phyloP scores from a whole-genome alignment of 192 early-diverging fungal species.

The Polychytrium aggregatum region DNA sequence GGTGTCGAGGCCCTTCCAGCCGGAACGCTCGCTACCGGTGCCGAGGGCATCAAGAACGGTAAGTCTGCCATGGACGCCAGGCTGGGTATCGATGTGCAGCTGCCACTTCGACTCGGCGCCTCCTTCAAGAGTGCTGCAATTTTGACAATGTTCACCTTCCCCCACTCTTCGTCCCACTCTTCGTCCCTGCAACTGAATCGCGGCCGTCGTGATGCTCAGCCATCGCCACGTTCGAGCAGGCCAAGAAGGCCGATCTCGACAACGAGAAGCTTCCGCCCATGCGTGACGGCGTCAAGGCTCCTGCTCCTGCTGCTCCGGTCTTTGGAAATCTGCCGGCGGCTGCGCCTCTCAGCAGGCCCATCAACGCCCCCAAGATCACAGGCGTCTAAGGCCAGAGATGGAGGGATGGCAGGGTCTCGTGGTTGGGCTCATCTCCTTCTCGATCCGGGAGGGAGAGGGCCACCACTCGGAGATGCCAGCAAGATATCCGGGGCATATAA shows the following conservation, averaged over 20 bases:
- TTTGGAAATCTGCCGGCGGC: slow-evolving; percentile 12
- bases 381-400: too few relatives aligned
- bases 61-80: too few relatives aligned
- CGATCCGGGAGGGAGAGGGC: too few relatives aligned
- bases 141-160: not conserved
- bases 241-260: slow-evolving; percentile 76
- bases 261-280: slow-evolving; percentile 86
- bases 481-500: too few relatives aligned
- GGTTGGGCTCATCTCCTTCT: too few relatives aligned
- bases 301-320: slow-evolving; percentile 32
- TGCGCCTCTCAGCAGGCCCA: too few relatives aligned
- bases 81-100: not conserved
- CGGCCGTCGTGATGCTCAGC: slow-evolving; percentile 23
- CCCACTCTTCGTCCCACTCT: not conserved
- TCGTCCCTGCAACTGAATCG: not conserved
- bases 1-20: slow-evolving; percentile 75
- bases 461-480: too few relatives aligned
- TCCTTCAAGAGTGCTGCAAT: not conserved
- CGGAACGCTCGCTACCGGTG: slow-evolving; percentile 78
- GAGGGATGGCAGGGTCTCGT: too few relatives aligned
- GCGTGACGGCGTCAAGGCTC: slow-evolving; percentile 22
- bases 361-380: too few relatives aligned
- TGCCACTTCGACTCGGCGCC: not conserved
- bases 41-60: slow-evolving; percentile 84
- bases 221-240: slow-evolving; percentile 87